These are phyloP conservation scores for Trichodelitschia bisporula DNA, from an alignment of 495 filamentous ascomycete species.

Conservation along the genomic window DNA sequence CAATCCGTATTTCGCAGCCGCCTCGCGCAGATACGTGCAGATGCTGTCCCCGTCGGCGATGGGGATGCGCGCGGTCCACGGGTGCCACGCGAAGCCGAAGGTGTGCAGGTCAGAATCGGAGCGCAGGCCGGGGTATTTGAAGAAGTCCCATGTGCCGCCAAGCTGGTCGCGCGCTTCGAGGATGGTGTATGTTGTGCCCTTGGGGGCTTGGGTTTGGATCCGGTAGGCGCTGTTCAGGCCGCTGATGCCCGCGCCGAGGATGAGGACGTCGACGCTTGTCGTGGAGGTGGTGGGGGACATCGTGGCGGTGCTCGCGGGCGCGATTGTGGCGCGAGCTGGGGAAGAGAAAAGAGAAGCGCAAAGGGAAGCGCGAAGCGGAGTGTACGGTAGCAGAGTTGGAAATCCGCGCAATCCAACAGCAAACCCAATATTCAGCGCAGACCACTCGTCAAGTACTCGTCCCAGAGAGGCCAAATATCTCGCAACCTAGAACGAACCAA, in stretches of 20 bases:
- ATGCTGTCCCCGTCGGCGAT: conserved; percentile 38
- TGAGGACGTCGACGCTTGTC: conserved; percentile 44
- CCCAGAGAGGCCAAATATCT: too few relatives aligned
- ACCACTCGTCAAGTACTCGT: too few relatives aligned
- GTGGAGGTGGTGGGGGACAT: too few relatives aligned
- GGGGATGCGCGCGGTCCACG: conserved; percentile 28
- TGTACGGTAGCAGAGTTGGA: too few relatives aligned
- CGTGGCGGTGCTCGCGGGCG: too few relatives aligned
- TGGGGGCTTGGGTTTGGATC: conserved; percentile 33
- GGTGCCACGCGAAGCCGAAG: conserved; percentile 11
- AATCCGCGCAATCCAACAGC: too few relatives aligned
- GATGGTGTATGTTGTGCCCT: conserved; percentile 26
- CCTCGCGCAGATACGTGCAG: conserved; percentile 33
- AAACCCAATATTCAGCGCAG: too few relatives aligned
- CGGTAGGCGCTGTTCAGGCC: conserved; percentile 56
- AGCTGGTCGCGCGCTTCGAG: conserved; percentile 7
- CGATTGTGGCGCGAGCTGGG: too few relatives aligned
- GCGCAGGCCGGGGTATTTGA: conserved; percentile 12
- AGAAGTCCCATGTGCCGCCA: conserved; percentile 11
- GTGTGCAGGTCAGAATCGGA: conserved; percentile 12
- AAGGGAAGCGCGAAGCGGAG: too few relatives aligned
- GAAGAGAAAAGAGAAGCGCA: too few relatives aligned
- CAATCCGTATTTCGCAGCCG: conserved; percentile 31
- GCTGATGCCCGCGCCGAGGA: conserved; percentile 50
- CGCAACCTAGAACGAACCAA: too few relatives aligned